phyloP scores from a whole-genome alignment of 306 rosid genomes.

The Quercus engelmannii region DNA sequence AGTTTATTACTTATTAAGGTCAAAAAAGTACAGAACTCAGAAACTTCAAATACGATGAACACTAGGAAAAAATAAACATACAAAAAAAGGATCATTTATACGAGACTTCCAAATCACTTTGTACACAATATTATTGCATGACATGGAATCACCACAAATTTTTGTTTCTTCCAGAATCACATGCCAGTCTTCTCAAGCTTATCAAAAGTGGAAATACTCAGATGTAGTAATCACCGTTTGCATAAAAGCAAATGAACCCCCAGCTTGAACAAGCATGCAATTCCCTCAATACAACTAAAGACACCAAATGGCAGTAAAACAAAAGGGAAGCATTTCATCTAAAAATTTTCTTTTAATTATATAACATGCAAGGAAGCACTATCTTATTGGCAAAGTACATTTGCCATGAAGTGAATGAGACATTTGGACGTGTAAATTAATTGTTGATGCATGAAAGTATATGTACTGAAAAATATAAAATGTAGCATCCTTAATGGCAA shows the following conservation, averaged over 20 bases:
- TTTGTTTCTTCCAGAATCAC: not conserved
- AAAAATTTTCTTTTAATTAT: not conserved
- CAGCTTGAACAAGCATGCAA: constrained; percentile 2
- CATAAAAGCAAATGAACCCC: not conserved
- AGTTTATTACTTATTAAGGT: constrained; percentile 7
- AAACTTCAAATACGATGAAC: constrained; percentile 10
- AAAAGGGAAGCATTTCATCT: not conserved
- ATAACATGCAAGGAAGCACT: not conserved
- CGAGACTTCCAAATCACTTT: not conserved
- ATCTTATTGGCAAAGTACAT: not conserved
- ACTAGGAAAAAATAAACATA: not conserved
- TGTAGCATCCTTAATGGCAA: not conserved
- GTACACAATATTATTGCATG: not conserved
- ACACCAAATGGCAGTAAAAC: not conserved
- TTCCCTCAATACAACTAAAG: constrained; percentile 3
- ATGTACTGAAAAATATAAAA: not conserved
- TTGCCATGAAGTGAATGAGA: not conserved
- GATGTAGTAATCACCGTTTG: not conserved
- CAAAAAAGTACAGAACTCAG: not conserved
- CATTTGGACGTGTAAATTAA: not conserved
- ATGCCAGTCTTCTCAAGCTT: too few species aligned
- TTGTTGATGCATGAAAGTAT: not conserved
- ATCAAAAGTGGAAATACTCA: not conserved
- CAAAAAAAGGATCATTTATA: not conserved
- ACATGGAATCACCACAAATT: not conserved